phyloP scores from a whole-genome alignment of 2,329 filamentous ascomycete species.

The Neocatenulostroma microsporum region DNA sequence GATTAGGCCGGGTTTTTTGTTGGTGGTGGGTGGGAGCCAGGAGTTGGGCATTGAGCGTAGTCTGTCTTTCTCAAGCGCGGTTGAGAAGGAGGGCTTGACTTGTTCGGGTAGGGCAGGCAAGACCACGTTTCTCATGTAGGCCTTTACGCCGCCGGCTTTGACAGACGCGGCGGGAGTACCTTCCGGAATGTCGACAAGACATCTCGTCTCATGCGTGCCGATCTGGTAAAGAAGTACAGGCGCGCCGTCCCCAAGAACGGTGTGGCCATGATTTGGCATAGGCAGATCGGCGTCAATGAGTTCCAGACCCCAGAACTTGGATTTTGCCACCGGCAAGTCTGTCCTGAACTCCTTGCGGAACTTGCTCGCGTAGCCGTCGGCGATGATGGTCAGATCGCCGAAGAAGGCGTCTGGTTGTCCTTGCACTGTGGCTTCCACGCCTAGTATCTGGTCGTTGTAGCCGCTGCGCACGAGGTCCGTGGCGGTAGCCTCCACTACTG shows the following conservation, averaged over 20 bases:
- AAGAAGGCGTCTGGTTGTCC: conserved; percentile 67
- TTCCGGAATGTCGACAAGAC: conserved; percentile 78
- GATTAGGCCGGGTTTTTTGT: conserved; percentile 63
- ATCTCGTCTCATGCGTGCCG: conserved; percentile 85
- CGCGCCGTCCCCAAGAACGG: conserved; percentile 68
- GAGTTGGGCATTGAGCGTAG: conserved; percentile 94
- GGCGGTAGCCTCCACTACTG: conserved; percentile 82
- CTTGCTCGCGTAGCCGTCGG: conserved; percentile 86
- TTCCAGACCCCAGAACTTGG: conserved; percentile 90
- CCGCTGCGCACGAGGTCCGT: conserved; percentile 65
- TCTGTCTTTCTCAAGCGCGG: conserved; percentile 66
- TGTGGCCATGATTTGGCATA: conserved; percentile 69
- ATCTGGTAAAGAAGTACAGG: conserved; percentile 96
- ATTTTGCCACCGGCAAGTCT: conserved; percentile 61
- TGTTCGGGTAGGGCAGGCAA: conserved; percentile 66
- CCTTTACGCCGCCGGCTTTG: conserved; percentile 72
- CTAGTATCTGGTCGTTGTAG: conserved; percentile 64
- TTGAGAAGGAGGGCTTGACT: conserved; percentile 65
- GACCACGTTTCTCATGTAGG: conserved; percentile 71
- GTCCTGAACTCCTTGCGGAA: conserved; percentile 75
- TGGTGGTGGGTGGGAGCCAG: conserved; percentile 74
- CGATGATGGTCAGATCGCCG: conserved; percentile 76
- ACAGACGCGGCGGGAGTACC: conserved; percentile 65
- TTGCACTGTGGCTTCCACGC: conserved; percentile 68
- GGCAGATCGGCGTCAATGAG: conserved; percentile 80